A percentile compares a stretch with the other conserved stretches of the same genome.
phyloP scores from a whole-genome alignment of 176 grass and related monocot genomes.

The Eleusine indica region DNA sequence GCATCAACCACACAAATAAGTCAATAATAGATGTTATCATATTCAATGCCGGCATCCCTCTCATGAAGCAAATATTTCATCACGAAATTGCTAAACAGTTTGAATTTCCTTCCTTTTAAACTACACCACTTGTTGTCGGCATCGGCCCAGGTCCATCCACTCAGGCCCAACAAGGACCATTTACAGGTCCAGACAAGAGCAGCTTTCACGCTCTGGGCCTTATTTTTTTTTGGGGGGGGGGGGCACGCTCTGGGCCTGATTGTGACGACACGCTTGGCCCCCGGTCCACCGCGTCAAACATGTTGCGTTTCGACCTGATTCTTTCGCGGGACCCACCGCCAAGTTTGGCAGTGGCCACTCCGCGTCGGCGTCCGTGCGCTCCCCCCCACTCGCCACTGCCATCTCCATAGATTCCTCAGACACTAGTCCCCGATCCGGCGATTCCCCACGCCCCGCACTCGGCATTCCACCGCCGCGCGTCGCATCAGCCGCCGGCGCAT shows the following conservation, averaged over 20 bases:
- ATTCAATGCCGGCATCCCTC: no score
- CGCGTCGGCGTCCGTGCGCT: constrained; percentile 38
- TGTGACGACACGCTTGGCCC: no score
- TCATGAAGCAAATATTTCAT: no score
- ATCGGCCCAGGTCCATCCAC: no score
- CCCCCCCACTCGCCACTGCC: constrained; percentile 5
- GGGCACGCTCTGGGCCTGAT: background rate
- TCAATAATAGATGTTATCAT: no score
- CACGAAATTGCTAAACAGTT: no score
- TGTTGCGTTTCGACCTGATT: constrained; percentile 1
- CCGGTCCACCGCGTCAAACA: background rate
- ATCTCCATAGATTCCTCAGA: background rate
- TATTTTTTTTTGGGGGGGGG: no score
- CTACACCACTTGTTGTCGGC: background rate
- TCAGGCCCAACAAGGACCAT: background rate
- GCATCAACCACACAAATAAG: no score
- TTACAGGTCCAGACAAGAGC: background rate
- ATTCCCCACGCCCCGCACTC: background rate
- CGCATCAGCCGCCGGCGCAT: background rate
- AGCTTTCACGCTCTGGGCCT: background rate
- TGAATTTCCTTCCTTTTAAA: no score
- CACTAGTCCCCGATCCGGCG: constrained; percentile 10
- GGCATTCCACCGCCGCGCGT: constrained; percentile 6
- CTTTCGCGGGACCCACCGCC: background rate
- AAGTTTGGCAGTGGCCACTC: constrained; percentile 6